Percentiles rank a stretch among this genome's conserved stretches.
These are phyloP conservation scores for Wolfiporia cocos DNA, from an alignment of 1,284 basidiomycete genomes.

Conservation along the genomic window DNA sequence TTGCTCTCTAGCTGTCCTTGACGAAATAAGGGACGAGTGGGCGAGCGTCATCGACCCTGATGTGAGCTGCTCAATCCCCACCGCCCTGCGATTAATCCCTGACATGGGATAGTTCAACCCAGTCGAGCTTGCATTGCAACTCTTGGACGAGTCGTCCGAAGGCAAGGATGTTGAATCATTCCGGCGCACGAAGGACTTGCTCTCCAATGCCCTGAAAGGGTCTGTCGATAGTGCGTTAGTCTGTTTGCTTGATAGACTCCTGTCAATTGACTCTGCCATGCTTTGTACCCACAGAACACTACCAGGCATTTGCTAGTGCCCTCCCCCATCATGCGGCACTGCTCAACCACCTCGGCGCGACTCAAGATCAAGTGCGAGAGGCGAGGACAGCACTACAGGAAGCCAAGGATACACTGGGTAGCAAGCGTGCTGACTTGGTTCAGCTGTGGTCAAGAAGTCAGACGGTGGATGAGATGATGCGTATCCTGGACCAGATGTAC, in stretches of 20 bases:
- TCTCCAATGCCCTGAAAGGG: conserved; percentile 74
- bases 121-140: conserved; percentile 83
- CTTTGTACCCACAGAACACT: conserved; percentile 53
- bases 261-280: conserved; percentile 6
- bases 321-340: conserved; percentile 84
- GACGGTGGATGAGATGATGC: conserved; percentile 86
- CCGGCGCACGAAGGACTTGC: conserved; percentile 63
- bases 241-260: neutral
- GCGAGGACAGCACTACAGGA: conserved; percentile 74
- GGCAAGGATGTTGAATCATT: conserved; percentile 76
- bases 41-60: conserved; percentile 82
- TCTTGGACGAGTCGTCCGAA: conserved; percentile 68
- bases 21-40: conserved; percentile 86
- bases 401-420: conserved; percentile 73
- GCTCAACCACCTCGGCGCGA: conserved; percentile 60
- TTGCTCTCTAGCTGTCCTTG: conserved; percentile 61
- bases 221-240: conserved; percentile 73
- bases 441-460: conserved; percentile 82
- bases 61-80: conserved; percentile 37
- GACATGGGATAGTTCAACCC: conserved; percentile 71
- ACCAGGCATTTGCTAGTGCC: conserved; percentile 87
- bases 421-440: conserved; percentile 78
- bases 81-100: conserved; percentile 7
- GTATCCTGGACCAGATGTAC: conserved; percentile 86
- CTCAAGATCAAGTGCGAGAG: conserved; percentile 68